phyloP scores from a whole-genome alignment of 177 flowering plant species.

The Vitis hybrid region DNA sequence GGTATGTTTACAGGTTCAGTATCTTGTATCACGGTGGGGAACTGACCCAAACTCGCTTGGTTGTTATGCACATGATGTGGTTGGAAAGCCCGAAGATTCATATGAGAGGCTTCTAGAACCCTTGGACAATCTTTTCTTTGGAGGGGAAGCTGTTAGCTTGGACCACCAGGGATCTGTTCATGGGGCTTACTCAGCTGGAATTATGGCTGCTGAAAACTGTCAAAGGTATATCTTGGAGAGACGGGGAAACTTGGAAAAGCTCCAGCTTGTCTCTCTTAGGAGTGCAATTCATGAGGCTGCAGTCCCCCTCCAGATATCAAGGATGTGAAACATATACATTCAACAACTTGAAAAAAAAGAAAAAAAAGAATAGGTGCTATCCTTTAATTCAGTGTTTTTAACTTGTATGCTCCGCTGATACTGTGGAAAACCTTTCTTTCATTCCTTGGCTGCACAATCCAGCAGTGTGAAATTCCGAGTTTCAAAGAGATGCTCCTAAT shows the following conservation, averaged over 20 bases:
- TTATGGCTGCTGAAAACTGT: slow-evolving; percentile 72
- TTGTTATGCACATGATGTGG: slow-evolving; percentile 75
- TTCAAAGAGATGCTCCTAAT: too few relatives aligned
- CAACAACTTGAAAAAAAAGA: neutral
- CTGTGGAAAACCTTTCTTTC: too few relatives aligned
- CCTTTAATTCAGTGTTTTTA: too few relatives aligned
- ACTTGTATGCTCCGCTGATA: too few relatives aligned
- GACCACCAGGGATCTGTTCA: slow-evolving; percentile 93
- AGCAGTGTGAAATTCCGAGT: too few relatives aligned
- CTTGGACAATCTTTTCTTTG: slow-evolving; percentile 74
- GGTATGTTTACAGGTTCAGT: slow-evolving; percentile 56
- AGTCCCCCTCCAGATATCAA: slow-evolving; percentile 76
- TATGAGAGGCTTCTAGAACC: slow-evolving; percentile 76
- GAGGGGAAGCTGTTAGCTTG: slow-evolving; percentile 85
- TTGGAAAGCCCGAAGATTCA: slow-evolving; percentile 69
- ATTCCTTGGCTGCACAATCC: too few relatives aligned
- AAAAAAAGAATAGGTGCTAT: too few relatives aligned
- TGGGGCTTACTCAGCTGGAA: slow-evolving; percentile 81
- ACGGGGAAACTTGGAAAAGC: slow-evolving; percentile 42
- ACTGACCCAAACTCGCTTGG: slow-evolving; percentile 79
- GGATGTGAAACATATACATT: slow-evolving; percentile 46
- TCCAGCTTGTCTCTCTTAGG: slow-evolving; percentile 33
- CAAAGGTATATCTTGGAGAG: slow-evolving; percentile 36
- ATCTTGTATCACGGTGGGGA: slow-evolving; percentile 91
- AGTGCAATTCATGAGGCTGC: slow-evolving; percentile 38